phyloP scores from a whole-genome alignment of 495 filamentous ascomycete genomes.

The Penicilliopsis zonata region DNA sequence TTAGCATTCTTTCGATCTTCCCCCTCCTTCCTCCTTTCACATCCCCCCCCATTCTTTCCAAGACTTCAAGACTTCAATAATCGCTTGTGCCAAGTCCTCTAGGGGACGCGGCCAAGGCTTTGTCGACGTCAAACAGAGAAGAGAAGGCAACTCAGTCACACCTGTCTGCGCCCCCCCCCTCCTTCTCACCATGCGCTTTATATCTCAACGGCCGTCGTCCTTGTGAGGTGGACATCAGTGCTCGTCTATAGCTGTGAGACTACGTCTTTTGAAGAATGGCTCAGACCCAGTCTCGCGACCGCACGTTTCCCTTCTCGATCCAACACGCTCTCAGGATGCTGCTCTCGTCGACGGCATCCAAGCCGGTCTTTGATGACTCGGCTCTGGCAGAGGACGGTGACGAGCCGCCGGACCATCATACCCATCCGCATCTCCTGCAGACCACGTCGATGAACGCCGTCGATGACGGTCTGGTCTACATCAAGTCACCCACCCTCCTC shows the following conservation, averaged over 20 bases:
- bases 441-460: conserved; percentile 15
- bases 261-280: conserved; percentile 23
- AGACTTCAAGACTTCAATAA: too few relatives aligned
- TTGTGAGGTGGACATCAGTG: conserved; percentile 21
- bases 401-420: conserved; percentile 36
- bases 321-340: conserved; percentile 37
- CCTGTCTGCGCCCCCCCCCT: conserved; percentile 8
- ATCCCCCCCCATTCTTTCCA: too few relatives aligned
- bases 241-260: too few relatives aligned
- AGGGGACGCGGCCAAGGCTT: too few relatives aligned
- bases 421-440: conserved; percentile 22
- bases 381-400: conserved; percentile 39
- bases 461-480: conserved; percentile 19
- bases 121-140: too few relatives aligned
- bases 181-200: conserved; percentile 24
- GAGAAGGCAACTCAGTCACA: too few relatives aligned
- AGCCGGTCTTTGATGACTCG: conserved; percentile 25
- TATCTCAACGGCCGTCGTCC: conserved; percentile 35
- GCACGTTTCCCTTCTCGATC: conserved; percentile 25
- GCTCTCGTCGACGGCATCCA: conserved; percentile 28
- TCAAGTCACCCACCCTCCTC: conserved; percentile 26
- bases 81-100: too few relatives aligned
- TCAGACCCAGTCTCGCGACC: conserved; percentile 25
- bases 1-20: too few relatives aligned
- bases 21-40: too few relatives aligned